phyloP scores from a whole-genome alignment of 1,284 basidiomycete genomes.

The Austropuccinia psidii region DNA sequence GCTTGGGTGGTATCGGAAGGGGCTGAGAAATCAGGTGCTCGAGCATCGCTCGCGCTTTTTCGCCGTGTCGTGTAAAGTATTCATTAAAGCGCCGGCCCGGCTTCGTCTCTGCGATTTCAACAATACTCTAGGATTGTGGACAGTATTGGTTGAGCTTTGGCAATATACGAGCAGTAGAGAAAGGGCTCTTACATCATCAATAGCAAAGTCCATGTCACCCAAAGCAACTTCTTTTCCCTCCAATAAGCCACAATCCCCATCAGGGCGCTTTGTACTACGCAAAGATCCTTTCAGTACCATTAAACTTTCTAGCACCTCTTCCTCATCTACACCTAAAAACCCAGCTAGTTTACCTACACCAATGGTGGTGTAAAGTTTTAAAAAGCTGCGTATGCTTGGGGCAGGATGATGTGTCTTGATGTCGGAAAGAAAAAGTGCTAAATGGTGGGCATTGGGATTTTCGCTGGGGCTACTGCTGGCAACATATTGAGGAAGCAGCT shows the following conservation, averaged over 20 bases:
- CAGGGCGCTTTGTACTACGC: constrained; percentile 58
- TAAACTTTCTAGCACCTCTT: constrained; percentile 89
- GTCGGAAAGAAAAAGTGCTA: constrained; percentile 71
- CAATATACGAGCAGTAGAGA: not conserved
- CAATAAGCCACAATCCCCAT: constrained; percentile 58
- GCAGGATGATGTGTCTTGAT: constrained; percentile 68
- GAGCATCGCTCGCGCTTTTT: constrained; percentile 26
- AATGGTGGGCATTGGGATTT: constrained; percentile 77
- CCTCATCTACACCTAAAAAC: constrained; percentile 77
- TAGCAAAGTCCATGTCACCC: constrained; percentile 89
- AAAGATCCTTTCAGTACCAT: constrained; percentile 86
- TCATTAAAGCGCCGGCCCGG: constrained; percentile 32
- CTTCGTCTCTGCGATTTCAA: constrained; percentile 29
- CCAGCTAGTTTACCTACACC: constrained; percentile 83
- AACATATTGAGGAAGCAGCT: constrained; percentile 57
- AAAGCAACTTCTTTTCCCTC: constrained; percentile 80
- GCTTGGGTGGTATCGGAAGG: constrained; percentile 23
- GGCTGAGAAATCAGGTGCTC: constrained; percentile 28
- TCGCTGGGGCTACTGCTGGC: constrained; percentile 49
- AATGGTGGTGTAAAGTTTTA: constrained; percentile 90
- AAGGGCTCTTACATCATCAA: constrained; percentile 65
- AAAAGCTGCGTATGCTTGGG: constrained; percentile 76
- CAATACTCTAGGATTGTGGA: constrained; percentile 8
- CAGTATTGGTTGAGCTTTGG: not conserved
- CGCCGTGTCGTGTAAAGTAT: constrained; percentile 33